A percentile compares a stretch with the other conserved stretches of the same genome.
phyloP scores from a whole-genome alignment of 805 yeast genomes.

The Starmerella apicola region DNA sequence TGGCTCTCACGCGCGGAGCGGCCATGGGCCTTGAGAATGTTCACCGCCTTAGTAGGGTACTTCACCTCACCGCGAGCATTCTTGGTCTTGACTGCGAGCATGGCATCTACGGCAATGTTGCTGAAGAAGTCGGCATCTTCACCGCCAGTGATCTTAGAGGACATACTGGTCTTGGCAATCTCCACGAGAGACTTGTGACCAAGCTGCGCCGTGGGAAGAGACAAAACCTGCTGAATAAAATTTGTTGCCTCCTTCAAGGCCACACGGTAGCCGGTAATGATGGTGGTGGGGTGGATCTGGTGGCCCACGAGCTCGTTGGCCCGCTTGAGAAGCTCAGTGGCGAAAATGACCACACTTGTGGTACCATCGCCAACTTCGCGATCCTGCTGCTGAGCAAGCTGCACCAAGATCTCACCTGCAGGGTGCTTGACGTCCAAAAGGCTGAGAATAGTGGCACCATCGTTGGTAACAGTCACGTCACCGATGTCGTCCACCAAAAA shows the following conservation, averaged over 20 bases:
- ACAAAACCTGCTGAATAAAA: constrained; percentile 72
- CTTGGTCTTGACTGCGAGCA: constrained; percentile 85
- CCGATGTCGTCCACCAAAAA: constrained; percentile 99
- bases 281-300: constrained; percentile 95
- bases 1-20: constrained; percentile 79
- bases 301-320: constrained; percentile 90
- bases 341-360: constrained; percentile 92
- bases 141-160: constrained; percentile 81
- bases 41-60: constrained; percentile 92
- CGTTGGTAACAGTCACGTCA: constrained; percentile 96
- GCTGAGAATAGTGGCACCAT: constrained; percentile 91
- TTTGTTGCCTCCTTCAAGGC: constrained; percentile 85
- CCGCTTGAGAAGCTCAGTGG: constrained; percentile 78
- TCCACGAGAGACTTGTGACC: constrained; percentile 75
- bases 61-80: constrained; percentile 65
- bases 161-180: constrained; percentile 95
- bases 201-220: constrained; percentile 63
- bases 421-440: constrained; percentile 96
- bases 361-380: constrained; percentile 98
- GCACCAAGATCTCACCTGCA: constrained; percentile 93
- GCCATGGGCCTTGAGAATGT: constrained; percentile 92
- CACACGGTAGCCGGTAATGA: constrained; percentile 89
- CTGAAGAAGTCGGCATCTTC: constrained; percentile 84
- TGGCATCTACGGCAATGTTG: constrained; percentile 84
- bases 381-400: constrained; percentile 96